These are phyloP conservation scores for Knoxia roxburghii DNA, from an alignment of 257 asterid genomes.

Conservation along the genomic window DNA sequence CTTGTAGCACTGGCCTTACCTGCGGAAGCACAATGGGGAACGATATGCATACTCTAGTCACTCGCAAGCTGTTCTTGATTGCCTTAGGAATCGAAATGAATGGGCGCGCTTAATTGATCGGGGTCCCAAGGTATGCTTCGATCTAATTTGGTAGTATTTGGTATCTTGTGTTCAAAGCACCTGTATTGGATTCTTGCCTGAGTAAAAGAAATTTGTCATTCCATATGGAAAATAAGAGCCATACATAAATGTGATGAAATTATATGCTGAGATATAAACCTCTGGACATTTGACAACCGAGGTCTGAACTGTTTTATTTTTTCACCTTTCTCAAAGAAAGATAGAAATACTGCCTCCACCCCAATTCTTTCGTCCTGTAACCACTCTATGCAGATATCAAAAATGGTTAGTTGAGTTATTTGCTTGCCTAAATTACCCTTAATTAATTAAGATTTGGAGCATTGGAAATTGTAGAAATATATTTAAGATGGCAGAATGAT, in stretches of 20 bases:
- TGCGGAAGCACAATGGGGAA: constrained; percentile 95
- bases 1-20: constrained; percentile 85
- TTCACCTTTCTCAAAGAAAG: background rate
- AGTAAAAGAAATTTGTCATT: background rate
- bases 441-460: too few species aligned
- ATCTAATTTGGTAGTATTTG: background rate
- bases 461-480: too few species aligned
- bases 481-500: too few species aligned
- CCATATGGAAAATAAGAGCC: background rate
- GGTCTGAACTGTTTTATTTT: background rate
- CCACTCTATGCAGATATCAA: too few species aligned
- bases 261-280: background rate
- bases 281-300: background rate
- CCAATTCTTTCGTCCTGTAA: too few species aligned
- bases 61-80: constrained; percentile 95
- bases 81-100: constrained; percentile 93
- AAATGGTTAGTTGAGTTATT: too few species aligned
- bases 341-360: too few species aligned
- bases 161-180: background rate
- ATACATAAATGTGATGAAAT: background rate
- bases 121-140: constrained; percentile 74
- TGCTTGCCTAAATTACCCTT: too few species aligned
- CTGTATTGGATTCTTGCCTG: background rate
- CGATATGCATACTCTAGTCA: constrained; percentile 94
- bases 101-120: constrained; percentile 98